These are phyloP conservation scores for Boletus reticulatus DNA, from an alignment of 768 basidiomycete species.

Conservation along the genomic window DNA sequence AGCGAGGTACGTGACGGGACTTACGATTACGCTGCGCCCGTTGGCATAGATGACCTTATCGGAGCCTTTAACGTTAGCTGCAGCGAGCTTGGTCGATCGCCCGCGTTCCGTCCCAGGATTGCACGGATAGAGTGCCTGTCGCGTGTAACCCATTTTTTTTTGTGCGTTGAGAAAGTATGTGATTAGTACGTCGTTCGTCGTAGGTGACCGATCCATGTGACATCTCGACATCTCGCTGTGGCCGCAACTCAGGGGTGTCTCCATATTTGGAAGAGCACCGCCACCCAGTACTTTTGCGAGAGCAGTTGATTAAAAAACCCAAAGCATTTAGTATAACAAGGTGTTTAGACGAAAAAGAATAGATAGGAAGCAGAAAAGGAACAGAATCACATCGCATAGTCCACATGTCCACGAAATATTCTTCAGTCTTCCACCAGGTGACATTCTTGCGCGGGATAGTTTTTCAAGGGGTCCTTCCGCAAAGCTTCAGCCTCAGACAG, in stretches of 20 bases:
- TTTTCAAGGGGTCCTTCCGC: conserved; percentile 78
- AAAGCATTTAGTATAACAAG: neutral
- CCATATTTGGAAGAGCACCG: conserved; percentile 5
- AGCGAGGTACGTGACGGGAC: conserved; percentile 30
- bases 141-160: conserved; percentile 48
- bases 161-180: neutral
- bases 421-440: conserved; percentile 23
- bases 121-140: conserved; percentile 55
- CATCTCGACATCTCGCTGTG: conserved; percentile 12
- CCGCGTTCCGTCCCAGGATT: conserved; percentile 71
- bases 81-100: conserved; percentile 67
- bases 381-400: neutral
- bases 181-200: neutral
- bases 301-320: conserved; percentile 3
- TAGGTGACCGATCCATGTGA: neutral
- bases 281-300: neutral
- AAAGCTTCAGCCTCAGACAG: conserved; percentile 74
- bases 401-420: neutral
- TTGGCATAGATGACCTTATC: conserved; percentile 86
- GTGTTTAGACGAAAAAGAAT: neutral
- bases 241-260: conserved; percentile 17
- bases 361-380: conserved; percentile 17
- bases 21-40: conserved; percentile 80
- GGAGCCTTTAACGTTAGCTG: conserved; percentile 44
- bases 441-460: conserved; percentile 45